Conservation (phyloP, 805 yeast genomes). For the Starmerella floris region DNA sequence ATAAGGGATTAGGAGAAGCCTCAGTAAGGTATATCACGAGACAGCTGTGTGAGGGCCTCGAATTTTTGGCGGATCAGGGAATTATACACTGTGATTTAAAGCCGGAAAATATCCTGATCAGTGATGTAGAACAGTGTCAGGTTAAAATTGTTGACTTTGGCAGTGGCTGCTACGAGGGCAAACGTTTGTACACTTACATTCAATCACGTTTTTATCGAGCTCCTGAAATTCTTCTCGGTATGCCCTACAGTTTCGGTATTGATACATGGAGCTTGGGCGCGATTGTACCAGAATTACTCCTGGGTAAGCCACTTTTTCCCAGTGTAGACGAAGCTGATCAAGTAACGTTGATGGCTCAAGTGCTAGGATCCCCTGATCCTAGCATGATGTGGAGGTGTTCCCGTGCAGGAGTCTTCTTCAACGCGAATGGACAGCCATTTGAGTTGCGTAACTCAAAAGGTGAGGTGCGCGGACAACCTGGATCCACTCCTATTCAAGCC, state of each 20-base stretch:
- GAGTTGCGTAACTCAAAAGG: conserved; percentile 15
- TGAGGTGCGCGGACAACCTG: conserved; percentile 15
- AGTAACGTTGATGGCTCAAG: conserved; percentile 75
- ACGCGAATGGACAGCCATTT: conserved; percentile 26
- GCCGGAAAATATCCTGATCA: conserved; percentile 67
- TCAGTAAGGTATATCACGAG: conserved; percentile 33
- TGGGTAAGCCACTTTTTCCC: conserved; percentile 90
- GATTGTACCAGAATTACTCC: conserved; percentile 83
- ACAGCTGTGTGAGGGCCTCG: conserved; percentile 47
- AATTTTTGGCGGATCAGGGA: conserved; percentile 41
- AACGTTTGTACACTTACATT: conserved; percentile 86
- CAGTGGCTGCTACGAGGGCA: conserved; percentile 38
- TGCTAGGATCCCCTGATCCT: conserved; percentile 76
- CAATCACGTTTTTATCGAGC: conserved; percentile 94
- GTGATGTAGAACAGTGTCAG: conserved; percentile 32
- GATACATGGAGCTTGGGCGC: conserved; percentile 98
- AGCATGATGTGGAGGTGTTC: conserved; percentile 25
- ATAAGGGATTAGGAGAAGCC: conserved; percentile 26
- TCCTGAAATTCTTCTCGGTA: conserved; percentile 88
- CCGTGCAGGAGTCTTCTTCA: conserved; percentile 30
- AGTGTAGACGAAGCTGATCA: conserved; percentile 84
- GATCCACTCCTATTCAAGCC: conserved; percentile 12
- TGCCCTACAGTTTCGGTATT: conserved; percentile 75
- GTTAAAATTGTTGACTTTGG: conserved; percentile 77
- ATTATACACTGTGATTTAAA: conserved; percentile 77